Percentiles rank a stretch among this genome's conserved stretches.
These are phyloP conservation scores for Podospora australis DNA, from an alignment of 495 filamentous ascomycete genomes.

Conservation along the genomic window DNA sequence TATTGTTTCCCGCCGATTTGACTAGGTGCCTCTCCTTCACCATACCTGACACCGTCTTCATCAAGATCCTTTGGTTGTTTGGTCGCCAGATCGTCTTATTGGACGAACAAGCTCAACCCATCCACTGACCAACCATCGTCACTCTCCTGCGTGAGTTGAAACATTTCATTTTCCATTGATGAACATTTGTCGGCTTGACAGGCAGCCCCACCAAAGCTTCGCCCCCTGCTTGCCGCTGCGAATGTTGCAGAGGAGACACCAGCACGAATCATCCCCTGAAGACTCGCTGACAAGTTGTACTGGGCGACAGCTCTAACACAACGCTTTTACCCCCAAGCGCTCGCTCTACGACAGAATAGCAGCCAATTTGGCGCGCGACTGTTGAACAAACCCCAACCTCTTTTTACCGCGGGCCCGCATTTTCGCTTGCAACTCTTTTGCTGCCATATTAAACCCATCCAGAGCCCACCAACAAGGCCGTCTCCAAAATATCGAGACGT, in stretches of 20 bases:
- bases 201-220: constrained; percentile 16
- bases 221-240: constrained; percentile 30
- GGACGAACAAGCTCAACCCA: too few relatives aligned
- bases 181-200: constrained; percentile 9
- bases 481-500: constrained; percentile 23
- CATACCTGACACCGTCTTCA: too few relatives aligned
- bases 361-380: constrained; percentile 30
- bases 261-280: constrained; percentile 27
- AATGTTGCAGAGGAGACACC: constrained; percentile 5
- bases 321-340: constrained; percentile 11
- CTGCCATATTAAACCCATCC: constrained; percentile 27
- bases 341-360: constrained; percentile 11
- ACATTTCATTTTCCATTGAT: constrained; percentile 17
- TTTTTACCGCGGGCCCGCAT: constrained; percentile 10
- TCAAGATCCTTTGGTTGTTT: background rate
- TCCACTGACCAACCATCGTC: too few relatives aligned
- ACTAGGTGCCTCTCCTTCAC: background rate
- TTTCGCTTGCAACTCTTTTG: background rate
- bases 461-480: constrained; percentile 24
- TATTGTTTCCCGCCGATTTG: background rate
- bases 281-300: constrained; percentile 20
- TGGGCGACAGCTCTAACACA: constrained; percentile 34
- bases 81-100: background rate
- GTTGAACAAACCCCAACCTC: constrained; percentile 6
- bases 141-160: background rate